Evolutionary conservation across 192 early-diverging fungal genomes (phyloP).

Genomic region (Glomus cerebriforme): DNA sequence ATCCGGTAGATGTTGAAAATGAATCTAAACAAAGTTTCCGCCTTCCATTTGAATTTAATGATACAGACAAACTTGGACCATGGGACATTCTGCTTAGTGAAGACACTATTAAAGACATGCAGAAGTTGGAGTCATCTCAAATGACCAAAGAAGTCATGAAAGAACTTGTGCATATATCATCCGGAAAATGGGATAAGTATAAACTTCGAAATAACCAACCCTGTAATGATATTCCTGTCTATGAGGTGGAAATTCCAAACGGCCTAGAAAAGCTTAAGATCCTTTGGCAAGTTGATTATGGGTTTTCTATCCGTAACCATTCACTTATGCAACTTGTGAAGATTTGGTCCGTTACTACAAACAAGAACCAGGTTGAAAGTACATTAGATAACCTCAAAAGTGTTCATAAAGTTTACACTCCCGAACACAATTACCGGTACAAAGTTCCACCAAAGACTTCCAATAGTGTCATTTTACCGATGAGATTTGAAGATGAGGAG

Average conservation of each 20-base stretch:
- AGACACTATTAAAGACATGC: conserved; percentile 2
- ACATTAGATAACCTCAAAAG: neutral
- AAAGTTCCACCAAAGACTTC: neutral
- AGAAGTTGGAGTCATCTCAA: neutral
- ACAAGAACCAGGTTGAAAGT: neutral
- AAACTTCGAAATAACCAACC: neutral
- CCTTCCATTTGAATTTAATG: conserved; percentile 23
- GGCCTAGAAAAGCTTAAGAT: neutral
- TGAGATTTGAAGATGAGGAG: neutral
- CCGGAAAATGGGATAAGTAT: neutral
- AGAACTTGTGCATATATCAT: conserved; percentile 10
- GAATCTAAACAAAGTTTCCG: neutral
- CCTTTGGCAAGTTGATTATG: conserved; percentile 13
- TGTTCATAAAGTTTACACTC: neutral
- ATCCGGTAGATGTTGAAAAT: neutral
- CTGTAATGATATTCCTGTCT: neutral
- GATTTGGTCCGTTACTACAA: neutral
- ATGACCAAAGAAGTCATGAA: conserved; percentile 8
- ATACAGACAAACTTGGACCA: conserved; percentile 2
- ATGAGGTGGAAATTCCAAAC: neutral
- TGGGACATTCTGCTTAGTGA: conserved; percentile 10
- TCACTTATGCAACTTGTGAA: conserved; percentile 7
- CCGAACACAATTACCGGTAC: neutral
- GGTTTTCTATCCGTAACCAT: neutral
- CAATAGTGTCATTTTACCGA: conserved; percentile 7